Conservation (phyloP, 2,329 filamentous ascomycete genomes). For the Acephala macrosclerotiorum region DNA sequence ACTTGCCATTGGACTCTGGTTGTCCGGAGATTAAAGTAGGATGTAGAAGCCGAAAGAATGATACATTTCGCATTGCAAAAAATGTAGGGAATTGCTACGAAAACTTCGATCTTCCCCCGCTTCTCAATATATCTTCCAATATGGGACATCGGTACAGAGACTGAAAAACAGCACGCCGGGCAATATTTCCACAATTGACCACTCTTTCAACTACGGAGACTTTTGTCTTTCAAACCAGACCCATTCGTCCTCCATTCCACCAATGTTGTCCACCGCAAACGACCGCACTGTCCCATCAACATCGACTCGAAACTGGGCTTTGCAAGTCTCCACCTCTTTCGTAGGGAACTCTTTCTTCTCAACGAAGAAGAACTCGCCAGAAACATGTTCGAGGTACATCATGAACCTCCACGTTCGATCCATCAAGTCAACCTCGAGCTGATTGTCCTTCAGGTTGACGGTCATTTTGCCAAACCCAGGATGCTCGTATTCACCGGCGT, state of each 20-base stretch:
- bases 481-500: constrained; percentile 27
- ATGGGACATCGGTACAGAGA: no score
- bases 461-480: constrained; percentile 24
- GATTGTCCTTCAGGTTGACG: constrained; percentile 24
- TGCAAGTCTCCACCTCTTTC: constrained; percentile 6
- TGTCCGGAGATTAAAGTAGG: no score
- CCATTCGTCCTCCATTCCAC: constrained; percentile 23
- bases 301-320: constrained; percentile 27
- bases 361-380: constrained; percentile 29
- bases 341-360: constrained; percentile 18
- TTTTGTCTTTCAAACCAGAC: constrained; percentile 27
- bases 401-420: constrained; percentile 29
- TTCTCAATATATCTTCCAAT: no score
- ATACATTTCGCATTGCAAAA: no score
- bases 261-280: constrained; percentile 21
- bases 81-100: no score
- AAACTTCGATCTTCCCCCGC: no score
- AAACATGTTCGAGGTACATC: constrained; percentile 26
- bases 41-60: no score
- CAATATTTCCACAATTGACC: not conserved
- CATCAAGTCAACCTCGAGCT: constrained; percentile 23
- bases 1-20: no score
- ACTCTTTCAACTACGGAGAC: not conserved
- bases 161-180: no score
- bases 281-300: constrained; percentile 16